These are phyloP conservation scores for Metschnikowia baotianmanensis DNA, from an alignment of 805 yeast genomes.

Conservation along the genomic window DNA sequence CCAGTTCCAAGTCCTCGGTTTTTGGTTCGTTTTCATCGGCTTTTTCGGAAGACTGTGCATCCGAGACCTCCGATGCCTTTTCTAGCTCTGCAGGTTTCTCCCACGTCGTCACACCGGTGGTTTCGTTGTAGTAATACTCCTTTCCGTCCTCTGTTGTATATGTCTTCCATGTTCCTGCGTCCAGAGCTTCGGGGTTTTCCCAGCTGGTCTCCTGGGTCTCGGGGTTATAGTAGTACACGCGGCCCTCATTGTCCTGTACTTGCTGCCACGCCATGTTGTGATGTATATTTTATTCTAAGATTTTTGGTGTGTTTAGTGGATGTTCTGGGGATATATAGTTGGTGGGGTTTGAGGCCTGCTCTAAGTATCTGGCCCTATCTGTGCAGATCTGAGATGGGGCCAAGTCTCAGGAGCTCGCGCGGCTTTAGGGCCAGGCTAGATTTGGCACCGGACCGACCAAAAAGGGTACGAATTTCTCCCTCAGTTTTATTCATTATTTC, in stretches of 20 bases:
- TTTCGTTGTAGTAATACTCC: conserved; percentile 65
- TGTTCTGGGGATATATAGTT: not conserved
- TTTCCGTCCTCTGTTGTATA: conserved; percentile 53
- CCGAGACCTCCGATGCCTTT: conserved; percentile 1
- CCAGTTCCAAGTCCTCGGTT: not conserved
- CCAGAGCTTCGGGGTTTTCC: conserved; percentile 65
- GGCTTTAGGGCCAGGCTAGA: too few relatives aligned
- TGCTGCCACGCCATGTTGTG: conserved; percentile 54
- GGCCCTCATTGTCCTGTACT: conserved; percentile 61
- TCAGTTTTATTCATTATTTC: too few relatives aligned
- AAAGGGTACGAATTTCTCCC: too few relatives aligned
- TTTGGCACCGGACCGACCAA: too few relatives aligned
- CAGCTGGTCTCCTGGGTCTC: conserved; percentile 70
- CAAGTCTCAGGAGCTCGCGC: too few relatives aligned
- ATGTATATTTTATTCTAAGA: too few relatives aligned
- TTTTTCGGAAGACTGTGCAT: not conserved
- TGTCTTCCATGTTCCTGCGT: conserved; percentile 36
- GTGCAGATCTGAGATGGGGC: not conserved
- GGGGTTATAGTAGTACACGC: conserved; percentile 67
- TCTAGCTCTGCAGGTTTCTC: conserved; percentile 59
- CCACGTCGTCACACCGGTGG: conserved; percentile 74
- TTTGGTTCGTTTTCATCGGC: not conserved
- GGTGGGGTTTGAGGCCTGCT: too few relatives aligned
- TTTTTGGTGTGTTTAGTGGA: not conserved
- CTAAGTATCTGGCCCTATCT: too few relatives aligned